Conservation (phyloP, 768 basidiomycete genomes). For the Lepiota brunneoincarnata region DNA sequence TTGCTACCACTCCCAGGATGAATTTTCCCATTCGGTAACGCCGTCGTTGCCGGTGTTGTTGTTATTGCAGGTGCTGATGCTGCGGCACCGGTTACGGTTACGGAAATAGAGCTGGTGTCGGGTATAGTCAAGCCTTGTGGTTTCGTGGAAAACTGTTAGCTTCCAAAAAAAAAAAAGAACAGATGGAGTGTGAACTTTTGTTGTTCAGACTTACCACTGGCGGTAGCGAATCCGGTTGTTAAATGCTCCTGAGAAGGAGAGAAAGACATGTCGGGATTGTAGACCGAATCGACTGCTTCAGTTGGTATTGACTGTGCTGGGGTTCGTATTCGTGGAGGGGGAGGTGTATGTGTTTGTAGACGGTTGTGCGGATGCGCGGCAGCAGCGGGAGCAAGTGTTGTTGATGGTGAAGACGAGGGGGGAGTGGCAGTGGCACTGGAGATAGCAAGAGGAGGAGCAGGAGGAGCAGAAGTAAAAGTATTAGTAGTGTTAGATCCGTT, state of each 20-base stretch:
- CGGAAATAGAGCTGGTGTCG: too few species aligned
- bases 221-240: neutral
- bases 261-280: too few species aligned
- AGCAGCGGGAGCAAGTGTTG: neutral
- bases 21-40: too few species aligned
- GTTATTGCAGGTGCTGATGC: too few species aligned
- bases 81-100: too few species aligned
- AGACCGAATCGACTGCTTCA: too few species aligned
- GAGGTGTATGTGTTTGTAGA: neutral
- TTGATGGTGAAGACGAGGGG: neutral
- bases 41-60: too few species aligned
- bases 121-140: neutral
- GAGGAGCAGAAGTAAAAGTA: neutral
- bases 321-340: neutral
- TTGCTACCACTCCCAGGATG: too few species aligned
- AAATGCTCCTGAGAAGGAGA: neutral
- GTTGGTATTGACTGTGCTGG: too few species aligned
- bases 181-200: neutral
- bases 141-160: neutral
- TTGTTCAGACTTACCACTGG: constrained; percentile 8
- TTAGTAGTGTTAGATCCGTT: too few species aligned
- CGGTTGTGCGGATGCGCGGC: neutral
- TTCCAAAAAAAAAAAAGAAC: neutral
- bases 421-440: neutral
- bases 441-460: neutral